A percentile compares a stretch with the other conserved stretches of the same genome.
phyloP scores from a whole-genome alignment of 371 early-diverging fungal genomes.

The Mortierella sp. region DNA sequence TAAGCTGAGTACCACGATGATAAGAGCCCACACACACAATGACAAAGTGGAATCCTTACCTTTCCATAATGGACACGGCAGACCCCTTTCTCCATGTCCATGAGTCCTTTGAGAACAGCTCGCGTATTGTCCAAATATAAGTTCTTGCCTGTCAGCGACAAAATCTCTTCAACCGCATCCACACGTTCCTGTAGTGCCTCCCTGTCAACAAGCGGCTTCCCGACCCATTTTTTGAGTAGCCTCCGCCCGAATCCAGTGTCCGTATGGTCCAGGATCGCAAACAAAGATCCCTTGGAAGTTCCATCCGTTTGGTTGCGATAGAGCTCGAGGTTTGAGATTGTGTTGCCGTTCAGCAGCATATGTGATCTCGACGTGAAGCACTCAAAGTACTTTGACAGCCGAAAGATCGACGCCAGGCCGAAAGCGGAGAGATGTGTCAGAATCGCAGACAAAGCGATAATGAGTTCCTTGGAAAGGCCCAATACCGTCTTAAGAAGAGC shows the following conservation, averaged over 20 bases:
- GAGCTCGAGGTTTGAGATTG: conserved; percentile 84
- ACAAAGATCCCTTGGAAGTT: conserved; percentile 68
- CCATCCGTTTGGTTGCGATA: conserved; percentile 73
- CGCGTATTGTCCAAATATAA: conserved; percentile 42
- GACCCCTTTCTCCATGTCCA: conserved; percentile 85
- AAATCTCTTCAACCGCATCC: conserved; percentile 78
- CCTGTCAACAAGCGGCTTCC: conserved; percentile 75
- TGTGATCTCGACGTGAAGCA: conserved; percentile 78
- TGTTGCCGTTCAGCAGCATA: conserved; percentile 85
- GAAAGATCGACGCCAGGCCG: conserved; percentile 69
- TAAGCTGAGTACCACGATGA: background rate
- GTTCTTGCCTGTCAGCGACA: conserved; percentile 49
- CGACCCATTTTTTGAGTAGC: conserved; percentile 85
- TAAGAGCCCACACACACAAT: background rate
- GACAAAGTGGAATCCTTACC: conserved; percentile 45
- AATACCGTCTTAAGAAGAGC: conserved; percentile 51
- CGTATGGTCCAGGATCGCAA: conserved; percentile 80
- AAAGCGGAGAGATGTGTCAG: conserved; percentile 77
- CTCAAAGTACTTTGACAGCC: conserved; percentile 70
- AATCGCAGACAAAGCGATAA: conserved; percentile 66
- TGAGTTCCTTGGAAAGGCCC: conserved; percentile 40
- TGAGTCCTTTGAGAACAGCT: conserved; percentile 61
- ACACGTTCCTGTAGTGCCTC: conserved; percentile 78
- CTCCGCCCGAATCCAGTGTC: conserved; percentile 83
- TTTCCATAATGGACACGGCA: conserved; percentile 80